Base-by-base conservation (phyloP, 106 monocot species). In the Ottelia alismoides region DNA sequence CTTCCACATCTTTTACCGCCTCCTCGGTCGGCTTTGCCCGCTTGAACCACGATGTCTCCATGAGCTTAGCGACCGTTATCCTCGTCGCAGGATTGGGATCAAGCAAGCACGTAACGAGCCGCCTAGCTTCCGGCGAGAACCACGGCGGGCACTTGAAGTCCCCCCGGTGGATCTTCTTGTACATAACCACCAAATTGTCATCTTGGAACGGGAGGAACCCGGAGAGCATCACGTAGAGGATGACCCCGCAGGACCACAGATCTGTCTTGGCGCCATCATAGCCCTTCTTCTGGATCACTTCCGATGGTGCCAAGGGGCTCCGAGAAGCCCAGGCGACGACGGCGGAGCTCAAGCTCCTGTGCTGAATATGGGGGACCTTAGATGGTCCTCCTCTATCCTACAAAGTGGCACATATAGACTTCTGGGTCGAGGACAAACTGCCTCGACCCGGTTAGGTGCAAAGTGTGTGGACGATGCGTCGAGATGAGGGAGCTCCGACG, bases 221-320 rank as follows among this genome's bases (percentile, higher is more conserved):
- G 24, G 78, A 78, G 25, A 84, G 84, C 1, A 78, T 66, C 1
- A 75, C 78, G 57, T 43, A 84, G 49, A 84, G 69, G 60, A 84
- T 69, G 28, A 84, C 84, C 10, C 84, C 84, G 30, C 83, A 83
- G 12, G 83, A 83, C 83, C 83, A 83, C 7, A 78, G 30, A 52
- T 83, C 83, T 11, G 83, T 66, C 65, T 74, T 83, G 0, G 61
- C 67, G 14, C 83, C 83, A 40, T 78, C 78, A 61, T 83, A 83
- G 0, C 74, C 78, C 52, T 68, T 73, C 48, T 73, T 76, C 7
- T 29, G 47, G 45, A 76, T 49, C 9, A 82, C 66, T 70, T 82
- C 82, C 49, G 82, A n/a, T n/a, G n/a, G n/a, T n/a, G n/a, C n/a
- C n/a, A n/a, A n/a, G n/a, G n/a, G n/a, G n/a, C n/a, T n/a, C n/a